These are phyloP conservation scores for Verticillium albo-atrum DNA, from an alignment of 2,329 filamentous ascomycete species.

Conservation along the genomic window DNA sequence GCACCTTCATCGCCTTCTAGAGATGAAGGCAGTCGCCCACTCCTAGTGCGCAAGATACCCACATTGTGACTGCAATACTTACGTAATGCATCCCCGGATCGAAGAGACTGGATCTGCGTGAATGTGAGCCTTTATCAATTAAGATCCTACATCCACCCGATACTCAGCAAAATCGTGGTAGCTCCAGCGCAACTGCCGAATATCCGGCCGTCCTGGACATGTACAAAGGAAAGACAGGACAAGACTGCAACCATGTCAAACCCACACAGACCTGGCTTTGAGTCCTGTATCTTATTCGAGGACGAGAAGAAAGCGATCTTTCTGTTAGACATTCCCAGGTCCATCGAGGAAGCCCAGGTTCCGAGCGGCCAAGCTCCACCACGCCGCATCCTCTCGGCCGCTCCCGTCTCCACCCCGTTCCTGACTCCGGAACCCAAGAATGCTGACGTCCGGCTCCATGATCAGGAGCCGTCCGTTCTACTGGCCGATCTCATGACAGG, in stretches of 20 bases:
- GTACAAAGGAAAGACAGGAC: no score
- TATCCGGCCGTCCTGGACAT: neutral
- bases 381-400: constrained; percentile 41
- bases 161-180: neutral
- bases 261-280: neutral
- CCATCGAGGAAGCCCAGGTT: constrained; percentile 63
- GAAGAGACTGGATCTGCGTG: no score
- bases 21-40: neutral
- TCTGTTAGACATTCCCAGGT: constrained; percentile 65
- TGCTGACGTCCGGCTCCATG: constrained; percentile 24
- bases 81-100: neutral
- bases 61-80: neutral
- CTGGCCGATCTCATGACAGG: constrained; percentile 50
- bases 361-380: constrained; percentile 28
- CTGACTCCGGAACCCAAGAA: constrained; percentile 47
- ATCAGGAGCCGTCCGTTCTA: constrained; percentile 37
- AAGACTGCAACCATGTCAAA: neutral
- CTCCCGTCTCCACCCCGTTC: constrained; percentile 39
- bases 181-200: neutral
- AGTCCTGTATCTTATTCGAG: constrained; percentile 8
- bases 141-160: no score
- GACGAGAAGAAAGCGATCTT: constrained; percentile 32
- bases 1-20: neutral
- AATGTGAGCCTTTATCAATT: no score
- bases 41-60: neutral